Base-by-base conservation (phyloP, 2,329 filamentous ascomycete species). In the Myriosclerotinia duriaeana region DNA sequence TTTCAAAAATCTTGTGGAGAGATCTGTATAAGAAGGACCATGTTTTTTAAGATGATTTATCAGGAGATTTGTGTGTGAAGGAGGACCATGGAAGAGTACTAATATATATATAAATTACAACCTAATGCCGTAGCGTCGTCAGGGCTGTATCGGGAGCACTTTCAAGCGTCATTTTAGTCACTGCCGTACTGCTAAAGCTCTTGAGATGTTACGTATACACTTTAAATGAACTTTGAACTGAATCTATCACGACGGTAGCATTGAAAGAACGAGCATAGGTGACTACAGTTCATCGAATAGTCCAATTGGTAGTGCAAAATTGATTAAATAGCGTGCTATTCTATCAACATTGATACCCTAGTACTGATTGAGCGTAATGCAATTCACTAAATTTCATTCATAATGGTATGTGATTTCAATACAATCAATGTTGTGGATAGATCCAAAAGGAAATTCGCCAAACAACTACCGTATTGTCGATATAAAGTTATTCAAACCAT, bases 91-190 rank as follows among this genome's bases (percentile, higher is more conserved):
- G 20, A 12, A n/a, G 22, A 9, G 20, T 5, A 5, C n/a, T 46
- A 15, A 40, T 22, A 40, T 14, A 1, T 46, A 2, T 34, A 3
- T 59, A 59, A n/a, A 22, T 8, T n/a, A 15, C 30, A 15, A 46
- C 26, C 5, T 14, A 3, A 7, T 5, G 20, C 11, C 14, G 3
- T 5, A 15, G 7, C 0, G 11, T 6, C 5, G 11, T 2, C 8
- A 36, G 12, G 7, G 2, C 11, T 9, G 6, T 36, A 3, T 11
- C 4, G 2, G 46, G n/a, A 3, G 11, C n/a, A 12, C 1, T 17
- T 2, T 1, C 12, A 40, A 56, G 14, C 26, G 3, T 1, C 7
- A 20, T 22, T 3, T 6, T n/a, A n/a, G 20, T 9, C 6, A 1
- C 6, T 46, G 17, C 15, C 4, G 42, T 46, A 46, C 20, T 12